Evolutionary conservation across 108 stramenopile genomes (phyloP).

Genomic region (Licmophora abbreviata): DNA sequence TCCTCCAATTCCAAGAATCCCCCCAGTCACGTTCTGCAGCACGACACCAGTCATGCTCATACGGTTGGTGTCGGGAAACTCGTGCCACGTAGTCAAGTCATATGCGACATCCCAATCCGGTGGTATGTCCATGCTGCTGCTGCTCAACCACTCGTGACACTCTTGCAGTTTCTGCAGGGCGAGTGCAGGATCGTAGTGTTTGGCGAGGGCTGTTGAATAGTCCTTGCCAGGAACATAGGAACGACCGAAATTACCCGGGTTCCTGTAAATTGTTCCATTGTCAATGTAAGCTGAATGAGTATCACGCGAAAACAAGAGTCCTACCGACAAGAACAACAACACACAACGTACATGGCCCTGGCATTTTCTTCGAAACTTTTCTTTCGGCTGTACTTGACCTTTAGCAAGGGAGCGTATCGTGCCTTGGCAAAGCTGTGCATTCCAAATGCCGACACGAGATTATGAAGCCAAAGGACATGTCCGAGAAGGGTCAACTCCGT

Average conservation of each 20-base stretch:
- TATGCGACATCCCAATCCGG: neutral
- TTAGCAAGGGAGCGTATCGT: constrained; percentile 26
- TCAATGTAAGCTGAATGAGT: neutral
- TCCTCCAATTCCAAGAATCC: constrained; percentile 1
- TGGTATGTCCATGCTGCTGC: neutral
- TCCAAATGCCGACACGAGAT: constrained; percentile 37
- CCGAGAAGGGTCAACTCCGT: constrained; percentile 38
- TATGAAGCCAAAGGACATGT: constrained; percentile 48
- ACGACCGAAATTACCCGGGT: constrained; percentile 42
- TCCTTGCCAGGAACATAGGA: constrained; percentile 29
- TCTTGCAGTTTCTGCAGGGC: constrained; percentile 23
- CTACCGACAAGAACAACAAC: too few species aligned
- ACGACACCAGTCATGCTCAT: neutral
- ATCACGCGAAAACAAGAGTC: neutral
- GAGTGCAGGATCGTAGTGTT: constrained; percentile 35
- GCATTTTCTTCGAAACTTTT: constrained; percentile 36
- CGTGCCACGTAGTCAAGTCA: neutral
- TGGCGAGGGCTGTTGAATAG: constrained; percentile 26
- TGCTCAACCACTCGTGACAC: constrained; percentile 35
- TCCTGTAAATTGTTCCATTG: constrained; percentile 10
- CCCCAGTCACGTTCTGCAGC: neutral
- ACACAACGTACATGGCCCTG: constrained; percentile 16
- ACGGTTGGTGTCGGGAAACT: neutral
- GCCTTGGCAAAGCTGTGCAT: constrained; percentile 42
- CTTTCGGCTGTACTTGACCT: constrained; percentile 20